Evolutionary conservation across 352 stramenopile species (phyloP), one percentile per base, ranked within the genome.

Genomic region (Globisporangium yorkense): DNA sequence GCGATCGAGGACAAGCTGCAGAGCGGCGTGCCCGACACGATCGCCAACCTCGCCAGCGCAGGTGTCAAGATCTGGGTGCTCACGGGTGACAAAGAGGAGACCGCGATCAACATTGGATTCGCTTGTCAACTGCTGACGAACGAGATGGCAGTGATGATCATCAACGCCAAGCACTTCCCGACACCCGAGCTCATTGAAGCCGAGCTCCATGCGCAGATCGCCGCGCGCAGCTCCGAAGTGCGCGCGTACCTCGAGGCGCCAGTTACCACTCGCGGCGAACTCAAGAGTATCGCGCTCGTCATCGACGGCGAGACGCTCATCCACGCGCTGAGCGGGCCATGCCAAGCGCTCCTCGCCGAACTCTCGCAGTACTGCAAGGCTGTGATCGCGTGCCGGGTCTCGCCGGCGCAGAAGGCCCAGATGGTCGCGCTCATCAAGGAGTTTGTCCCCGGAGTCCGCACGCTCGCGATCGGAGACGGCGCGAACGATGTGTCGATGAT

Each of bases 401-500:
- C 84, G 2, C 88, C 88, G 0, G 82, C 82, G 8, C 87, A 97
- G 51, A 96, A 97, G 70, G 82, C 83, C 6, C 67, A 90, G 20
- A 88, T 96, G 72, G 87, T 94, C 8, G 74, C 74, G 5, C 54
- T 95, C 21, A 88, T 96, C 60, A 94, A 90, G 56, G 70, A 87
- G 37, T 75, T 75, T 47, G 78, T 91, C 3, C 71, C 78, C 37
- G 78, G 79, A 6, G 77, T 87, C 9, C 75, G 77, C 8, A 97
- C 88, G 18, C 71, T 97, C 2, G 80, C 88, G 20, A 97, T 97
- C 46, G 91, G 94, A 29, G 94, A 98, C 61, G 94, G 94, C 44
- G 94, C 94, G 1, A 98, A 98, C 60, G 94, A 98, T 59, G 94
- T 98, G 2, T 88, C 87, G 15, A 98, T 98, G 94, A 97, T 98